Base-by-base conservation (phyloP, 495 filamentous ascomycete species). In the Echria macrotheca region DNA sequence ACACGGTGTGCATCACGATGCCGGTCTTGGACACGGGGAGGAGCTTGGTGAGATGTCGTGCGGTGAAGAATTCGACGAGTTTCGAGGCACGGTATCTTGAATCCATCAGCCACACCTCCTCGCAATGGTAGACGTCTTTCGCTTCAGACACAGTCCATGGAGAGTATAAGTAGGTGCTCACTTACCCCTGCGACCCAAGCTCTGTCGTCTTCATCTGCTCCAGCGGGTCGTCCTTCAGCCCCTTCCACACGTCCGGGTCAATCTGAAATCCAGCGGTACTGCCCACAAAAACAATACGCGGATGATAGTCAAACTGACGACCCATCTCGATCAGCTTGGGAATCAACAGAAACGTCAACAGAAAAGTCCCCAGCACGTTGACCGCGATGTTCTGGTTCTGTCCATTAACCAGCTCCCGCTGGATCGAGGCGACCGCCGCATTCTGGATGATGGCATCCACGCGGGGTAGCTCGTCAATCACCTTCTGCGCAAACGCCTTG, bases 371-470 rank as follows among this genome's bases (percentile, higher is more conserved):
- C 10, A n/a, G 15, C 35, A 37, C 35, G 10, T 37, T 37, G 5
- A 37, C 35, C n/a, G 8, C 21, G 15, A 37, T 17, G 15, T 1
- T 37, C 35, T 2, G 17, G 15, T 5, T 15, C 10, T 37, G 37
- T 12, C 44, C 58, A 11, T 55, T 53, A 6, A 48, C 35, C 35
- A 49, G 43, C 5, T 11, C n/a, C 18, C 38, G 21, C 38, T 19
- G 10, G 21, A 18, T 18, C 38, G 21, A 10, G n/a, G 52, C 51
- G 14, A 73, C 48, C 0, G 63, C 69, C 1, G 72, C 71, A 58
- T 76, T 76, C 32, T 68, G 57, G 7, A 75, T 35, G 10, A 71
- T 47, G 1, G 59, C 55, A 47, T 73, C 69, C 1, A 77, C 48
- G 10, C 68, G 51, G 4, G 67, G 54, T 18, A 77, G 54, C 35